Evolutionary conservation across 306 rosid genomes (phyloP).

Genomic region (Ormosia semicastrata): DNA sequence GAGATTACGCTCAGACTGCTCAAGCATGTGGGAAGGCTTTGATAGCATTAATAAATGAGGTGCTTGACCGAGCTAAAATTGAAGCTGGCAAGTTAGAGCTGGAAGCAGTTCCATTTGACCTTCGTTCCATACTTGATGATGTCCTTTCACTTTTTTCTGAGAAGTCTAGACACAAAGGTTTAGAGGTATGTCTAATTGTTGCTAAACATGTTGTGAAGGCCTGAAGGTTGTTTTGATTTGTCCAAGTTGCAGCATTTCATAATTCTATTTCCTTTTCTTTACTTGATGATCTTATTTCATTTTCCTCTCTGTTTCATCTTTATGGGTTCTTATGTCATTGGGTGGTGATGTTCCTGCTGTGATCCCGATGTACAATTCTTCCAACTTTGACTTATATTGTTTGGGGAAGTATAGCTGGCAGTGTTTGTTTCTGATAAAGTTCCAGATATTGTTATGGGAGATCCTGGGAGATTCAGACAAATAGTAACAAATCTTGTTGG

Average conservation of each 20-base stretch:
- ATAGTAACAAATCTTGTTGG: slow-evolving; percentile 95
- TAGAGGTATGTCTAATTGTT: slow-evolving; percentile 65
- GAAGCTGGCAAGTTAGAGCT: slow-evolving; percentile 96
- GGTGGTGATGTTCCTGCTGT: slow-evolving; percentile 16
- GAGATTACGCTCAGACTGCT: slow-evolving; percentile 96
- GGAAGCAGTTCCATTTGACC: slow-evolving; percentile 91
- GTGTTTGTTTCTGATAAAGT: slow-evolving; percentile 96
- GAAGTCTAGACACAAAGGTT: slow-evolving; percentile 86
- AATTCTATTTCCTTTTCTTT: slow-evolving; percentile 2
- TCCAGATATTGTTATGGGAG: slow-evolving; percentile 85
- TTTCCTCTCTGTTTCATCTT: background rate
- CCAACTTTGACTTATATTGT: slow-evolving; percentile 20
- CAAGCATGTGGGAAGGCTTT: slow-evolving; percentile 95
- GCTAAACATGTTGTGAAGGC: background rate
- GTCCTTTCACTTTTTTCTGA: slow-evolving; percentile 96
- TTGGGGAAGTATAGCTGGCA: slow-evolving; percentile 73
- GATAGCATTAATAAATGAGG: slow-evolving; percentile 89
- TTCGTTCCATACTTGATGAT: slow-evolving; percentile 90
- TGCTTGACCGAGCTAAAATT: slow-evolving; percentile 96
- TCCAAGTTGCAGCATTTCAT: background rate
- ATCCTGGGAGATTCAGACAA: slow-evolving; percentile 98
- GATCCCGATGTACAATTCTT: slow-evolving; percentile 23
- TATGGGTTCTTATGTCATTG: slow-evolving; percentile 10
- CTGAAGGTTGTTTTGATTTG: background rate
- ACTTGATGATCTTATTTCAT: slow-evolving; percentile 25